Conservation (phyloP, 2,329 filamentous ascomycete genomes). For the Fusarium buharicum region DNA sequence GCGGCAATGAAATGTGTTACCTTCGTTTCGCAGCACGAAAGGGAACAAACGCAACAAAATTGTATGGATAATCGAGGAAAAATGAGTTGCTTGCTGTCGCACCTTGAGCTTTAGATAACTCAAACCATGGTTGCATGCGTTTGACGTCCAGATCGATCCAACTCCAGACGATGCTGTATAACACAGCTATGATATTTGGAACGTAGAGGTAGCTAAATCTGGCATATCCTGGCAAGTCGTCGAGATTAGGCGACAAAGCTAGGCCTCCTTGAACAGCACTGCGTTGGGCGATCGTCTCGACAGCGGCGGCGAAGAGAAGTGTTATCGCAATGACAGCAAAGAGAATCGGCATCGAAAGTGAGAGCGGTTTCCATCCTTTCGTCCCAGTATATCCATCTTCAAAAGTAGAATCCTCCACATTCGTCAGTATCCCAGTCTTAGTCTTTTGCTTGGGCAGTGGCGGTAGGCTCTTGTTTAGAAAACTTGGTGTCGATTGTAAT, state of each 20-base stretch:
- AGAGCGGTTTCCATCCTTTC: slow-evolving; percentile 40
- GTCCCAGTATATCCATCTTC: neutral
- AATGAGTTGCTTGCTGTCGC: slow-evolving; percentile 58
- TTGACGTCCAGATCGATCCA: slow-evolving; percentile 70
- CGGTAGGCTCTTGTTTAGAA: slow-evolving; percentile 17
- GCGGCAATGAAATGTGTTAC: too few species aligned
- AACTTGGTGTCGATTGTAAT: slow-evolving; percentile 3
- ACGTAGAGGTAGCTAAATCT: slow-evolving; percentile 60
- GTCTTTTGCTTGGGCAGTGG: slow-evolving; percentile 7
- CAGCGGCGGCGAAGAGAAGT: slow-evolving; percentile 52
- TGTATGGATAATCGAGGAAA: slow-evolving; percentile 63
- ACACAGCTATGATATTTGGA: slow-evolving; percentile 63
- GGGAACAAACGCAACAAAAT: slow-evolving; percentile 50
- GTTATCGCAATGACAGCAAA: slow-evolving; percentile 51
- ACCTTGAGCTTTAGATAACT: slow-evolving; percentile 63
- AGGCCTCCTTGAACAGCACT: slow-evolving; percentile 57
- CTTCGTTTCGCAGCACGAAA: slow-evolving; percentile 45
- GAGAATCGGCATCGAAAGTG: slow-evolving; percentile 50
- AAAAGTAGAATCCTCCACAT: fast-evolving
- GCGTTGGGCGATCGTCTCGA: slow-evolving; percentile 57
- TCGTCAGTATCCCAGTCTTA: neutral
- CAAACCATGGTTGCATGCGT: slow-evolving; percentile 68
- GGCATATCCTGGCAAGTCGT: slow-evolving; percentile 50
- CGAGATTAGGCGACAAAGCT: slow-evolving; percentile 33
- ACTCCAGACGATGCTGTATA: slow-evolving; percentile 67